Base-by-base conservation (phyloP, 768 basidiomycete species). In the Termitomyces sp. region DNA sequence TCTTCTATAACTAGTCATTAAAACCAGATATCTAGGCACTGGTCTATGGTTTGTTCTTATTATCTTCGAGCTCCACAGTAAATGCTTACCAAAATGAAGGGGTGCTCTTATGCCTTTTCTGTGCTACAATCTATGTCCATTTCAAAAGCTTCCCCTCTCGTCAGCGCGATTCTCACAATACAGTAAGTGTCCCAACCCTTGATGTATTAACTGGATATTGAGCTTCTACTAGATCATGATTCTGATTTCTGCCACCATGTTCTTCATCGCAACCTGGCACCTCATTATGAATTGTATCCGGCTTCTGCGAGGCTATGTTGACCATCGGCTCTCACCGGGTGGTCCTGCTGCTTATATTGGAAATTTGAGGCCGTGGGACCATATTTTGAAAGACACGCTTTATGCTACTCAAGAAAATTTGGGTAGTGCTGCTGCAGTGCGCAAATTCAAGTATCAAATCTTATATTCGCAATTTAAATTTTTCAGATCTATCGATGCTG, bases 361-460 rank as follows among this genome's bases (percentile, higher is more conserved):
- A 33, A 52, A 54, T 20, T 30, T 59, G 26, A 36, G 53, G 18
- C 52, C 53, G 42, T 59, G 52, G 52, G 57, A 59, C 22, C 57
- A 59, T 42, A 59, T 59, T 30, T 39, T 59, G 20, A 59, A 59
- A 33, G 57, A 59, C 36, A 59, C 57, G 7, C 52, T 59, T 3
- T 59, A 59, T 45, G 57, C 57, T 2, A 59, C 57, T 3, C 57
- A 59, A 49, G 57, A 59, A 22, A 59, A 59, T 30, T 32, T 59
- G 16, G 57, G 57, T 18, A 59, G 57, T 37, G 57, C 57, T 10
- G 57, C 57, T 7, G 53, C 52, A 5, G 57, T 59, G 33, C 9
- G 57, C 43, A n/a, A 3, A 42, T 43, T 30, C 24, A 12, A n/a
- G n/a, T 2, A 13, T 30, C 10, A 13, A 4, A 24, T 22, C 20